Conservation (phyloP, 768 basidiomycete species). For the Lactarius deliciosus region DNA sequence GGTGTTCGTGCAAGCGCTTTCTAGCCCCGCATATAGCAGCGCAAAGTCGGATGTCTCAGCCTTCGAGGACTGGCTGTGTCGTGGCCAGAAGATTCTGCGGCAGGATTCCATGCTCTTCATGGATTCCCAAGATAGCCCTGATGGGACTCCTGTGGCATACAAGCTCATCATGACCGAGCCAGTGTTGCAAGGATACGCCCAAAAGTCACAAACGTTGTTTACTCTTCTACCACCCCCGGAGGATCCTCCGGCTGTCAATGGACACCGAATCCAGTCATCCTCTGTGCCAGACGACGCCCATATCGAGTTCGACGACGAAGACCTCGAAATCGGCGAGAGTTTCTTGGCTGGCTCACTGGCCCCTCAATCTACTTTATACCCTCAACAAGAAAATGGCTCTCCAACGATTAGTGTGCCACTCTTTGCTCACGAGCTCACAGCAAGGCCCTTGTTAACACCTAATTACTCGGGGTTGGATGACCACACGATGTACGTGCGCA, state of each 20-base stretch:
- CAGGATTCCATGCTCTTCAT: constrained; percentile 46
- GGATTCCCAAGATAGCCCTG: constrained; percentile 23
- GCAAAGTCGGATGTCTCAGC: constrained; percentile 27
- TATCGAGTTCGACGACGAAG: constrained; percentile 27
- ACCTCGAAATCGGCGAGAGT: constrained; percentile 67
- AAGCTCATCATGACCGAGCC: constrained; percentile 28
- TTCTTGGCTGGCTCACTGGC: constrained; percentile 46
- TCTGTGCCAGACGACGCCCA: constrained; percentile 18
- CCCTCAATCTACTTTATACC: constrained; percentile 26
- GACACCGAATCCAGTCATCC: not conserved
- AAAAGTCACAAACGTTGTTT: constrained; percentile 25
- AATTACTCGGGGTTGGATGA: constrained; percentile 46
- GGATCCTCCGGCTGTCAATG: constrained; percentile 27
- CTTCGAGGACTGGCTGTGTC: constrained; percentile 33
- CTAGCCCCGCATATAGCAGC: constrained; percentile 30
- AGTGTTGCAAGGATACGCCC: constrained; percentile 28
- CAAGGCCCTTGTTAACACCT: constrained; percentile 38
- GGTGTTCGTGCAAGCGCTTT: constrained; percentile 32
- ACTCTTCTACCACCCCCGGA: constrained; percentile 23
- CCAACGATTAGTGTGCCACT: constrained; percentile 25
- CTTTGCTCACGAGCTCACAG: constrained; percentile 30
- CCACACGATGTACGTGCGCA: constrained; percentile 58
- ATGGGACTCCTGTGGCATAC: constrained; percentile 12
- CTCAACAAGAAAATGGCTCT: constrained; percentile 9
- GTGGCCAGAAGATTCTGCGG: constrained; percentile 45